Evolutionary conservation across 1,139 yeast genomes (phyloP).

Genomic region (Entelexis paramagnoliae): DNA sequence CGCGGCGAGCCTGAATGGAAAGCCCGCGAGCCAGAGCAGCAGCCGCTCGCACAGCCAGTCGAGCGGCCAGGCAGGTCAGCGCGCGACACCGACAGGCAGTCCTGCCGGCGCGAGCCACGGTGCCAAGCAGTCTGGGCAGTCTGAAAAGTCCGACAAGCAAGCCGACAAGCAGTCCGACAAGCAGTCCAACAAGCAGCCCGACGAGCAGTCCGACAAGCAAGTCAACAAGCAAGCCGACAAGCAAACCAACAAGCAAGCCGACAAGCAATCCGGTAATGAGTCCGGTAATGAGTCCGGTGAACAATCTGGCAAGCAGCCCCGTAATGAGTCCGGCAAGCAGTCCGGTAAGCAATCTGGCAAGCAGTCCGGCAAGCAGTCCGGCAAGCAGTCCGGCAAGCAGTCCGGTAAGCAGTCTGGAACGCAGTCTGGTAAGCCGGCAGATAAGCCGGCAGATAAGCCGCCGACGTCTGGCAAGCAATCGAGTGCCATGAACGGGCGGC

Average conservation of each 20-base stretch:
- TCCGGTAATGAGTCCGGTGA: background rate
- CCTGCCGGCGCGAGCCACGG: background rate
- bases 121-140: background rate
- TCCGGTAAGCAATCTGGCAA: background rate
- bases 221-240: background rate
- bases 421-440: too few relatives aligned
- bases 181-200: background rate
- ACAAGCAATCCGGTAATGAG: background rate
- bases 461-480: conserved; percentile 4
- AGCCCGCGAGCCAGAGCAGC: background rate
- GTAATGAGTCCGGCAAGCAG: background rate
- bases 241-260: background rate
- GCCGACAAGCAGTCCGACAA: background rate
- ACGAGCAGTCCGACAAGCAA: too few relatives aligned
- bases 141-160: background rate
- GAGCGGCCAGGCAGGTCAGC: background rate
- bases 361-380: background rate
- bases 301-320: background rate
- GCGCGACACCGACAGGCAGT: too few relatives aligned
- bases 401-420: background rate
- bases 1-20: background rate
- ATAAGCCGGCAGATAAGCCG: background rate
- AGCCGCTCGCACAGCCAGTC: background rate
- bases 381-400: background rate
- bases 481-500: conserved; percentile 7